These are phyloP conservation scores for Globomyces sp. DNA, from an alignment of 371 early-diverging fungal genomes.

Conservation along the genomic window DNA sequence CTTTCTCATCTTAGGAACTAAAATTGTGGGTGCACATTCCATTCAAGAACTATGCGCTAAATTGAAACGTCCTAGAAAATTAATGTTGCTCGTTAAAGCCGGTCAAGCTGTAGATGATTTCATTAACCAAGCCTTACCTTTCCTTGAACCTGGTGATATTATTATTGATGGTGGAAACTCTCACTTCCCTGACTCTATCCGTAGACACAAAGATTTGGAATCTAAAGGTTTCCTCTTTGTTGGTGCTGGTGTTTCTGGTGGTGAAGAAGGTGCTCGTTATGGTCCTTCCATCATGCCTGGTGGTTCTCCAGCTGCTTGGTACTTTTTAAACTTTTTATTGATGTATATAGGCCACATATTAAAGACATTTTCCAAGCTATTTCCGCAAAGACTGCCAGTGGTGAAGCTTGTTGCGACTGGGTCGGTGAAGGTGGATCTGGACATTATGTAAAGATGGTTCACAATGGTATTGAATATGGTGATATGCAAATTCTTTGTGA, in stretches of 20 bases:
- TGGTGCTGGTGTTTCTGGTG: constrained; percentile 99
- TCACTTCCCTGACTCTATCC: constrained; percentile 95
- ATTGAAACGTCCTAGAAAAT: constrained; percentile 93
- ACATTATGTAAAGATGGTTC: constrained; percentile 99
- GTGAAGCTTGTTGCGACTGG: constrained; percentile 98
- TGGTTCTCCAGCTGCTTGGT: constrained; percentile 91
- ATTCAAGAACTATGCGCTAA: constrained; percentile 89
- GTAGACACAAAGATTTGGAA: constrained; percentile 84
- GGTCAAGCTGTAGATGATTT: constrained; percentile 95
- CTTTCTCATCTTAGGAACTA: constrained; percentile 60
- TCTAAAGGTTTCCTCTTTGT: constrained; percentile 90
- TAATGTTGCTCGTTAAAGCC: constrained; percentile 98
- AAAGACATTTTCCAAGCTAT: constrained; percentile 95
- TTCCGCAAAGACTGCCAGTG: constrained; percentile 83
- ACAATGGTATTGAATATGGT: constrained; percentile 99
- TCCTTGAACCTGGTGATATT: constrained; percentile 89
- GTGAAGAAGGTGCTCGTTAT: constrained; percentile 99
- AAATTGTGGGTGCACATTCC: constrained; percentile 90
- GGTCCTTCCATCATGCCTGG: constrained; percentile 99
- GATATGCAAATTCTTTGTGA: constrained; percentile 99
- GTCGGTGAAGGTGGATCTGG: constrained; percentile 98
- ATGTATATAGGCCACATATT: constrained; percentile 62
- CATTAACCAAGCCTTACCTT: constrained; percentile 82
- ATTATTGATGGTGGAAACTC: constrained; percentile 99
- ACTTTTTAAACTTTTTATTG: constrained; percentile 3